Percentiles rank a stretch among this genome's conserved stretches.
Conservation (phyloP, 495 filamentous ascomycete genomes). For the Haplographium delicatum region DNA sequence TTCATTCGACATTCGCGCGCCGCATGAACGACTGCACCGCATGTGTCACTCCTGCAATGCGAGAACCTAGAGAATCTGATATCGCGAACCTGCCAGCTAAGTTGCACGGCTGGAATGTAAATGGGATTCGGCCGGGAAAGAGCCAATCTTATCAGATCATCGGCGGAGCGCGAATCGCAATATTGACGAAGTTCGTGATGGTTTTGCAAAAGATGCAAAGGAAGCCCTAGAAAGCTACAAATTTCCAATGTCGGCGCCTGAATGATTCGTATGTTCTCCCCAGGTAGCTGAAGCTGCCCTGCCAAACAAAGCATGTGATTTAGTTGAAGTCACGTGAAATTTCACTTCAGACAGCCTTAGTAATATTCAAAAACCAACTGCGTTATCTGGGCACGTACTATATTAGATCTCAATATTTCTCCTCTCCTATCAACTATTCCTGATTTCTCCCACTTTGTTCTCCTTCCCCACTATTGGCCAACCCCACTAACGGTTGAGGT, state of each 20-base stretch:
- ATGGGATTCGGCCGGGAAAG: not conserved
- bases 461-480: slow-evolving; percentile 8
- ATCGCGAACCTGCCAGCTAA: slow-evolving; percentile 10
- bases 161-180: slow-evolving; percentile 1
- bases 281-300: too few species aligned
- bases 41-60: slow-evolving; percentile 21
- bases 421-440: too few species aligned
- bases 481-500: slow-evolving; percentile 12
- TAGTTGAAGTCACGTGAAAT: too few species aligned
- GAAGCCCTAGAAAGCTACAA: not conserved
- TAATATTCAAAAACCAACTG: too few species aligned
- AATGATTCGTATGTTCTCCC: slow-evolving; percentile 19
- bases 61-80: slow-evolving; percentile 8
- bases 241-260: slow-evolving; percentile 9
- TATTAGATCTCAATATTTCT: not conserved
- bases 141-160: slow-evolving; percentile 6
- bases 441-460: not conserved
- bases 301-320: too few species aligned
- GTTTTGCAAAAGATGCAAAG: not conserved
- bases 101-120: not conserved
- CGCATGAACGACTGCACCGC: slow-evolving; percentile 19
- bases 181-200: not conserved
- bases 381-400: too few species aligned
- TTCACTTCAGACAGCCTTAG: too few species aligned
- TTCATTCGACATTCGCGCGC: slow-evolving; percentile 52